Percentiles rank a stretch among this genome's conserved stretches.
Conservation (phyloP, 176 grass and related monocot species). For the Thalia dealbata region DNA sequence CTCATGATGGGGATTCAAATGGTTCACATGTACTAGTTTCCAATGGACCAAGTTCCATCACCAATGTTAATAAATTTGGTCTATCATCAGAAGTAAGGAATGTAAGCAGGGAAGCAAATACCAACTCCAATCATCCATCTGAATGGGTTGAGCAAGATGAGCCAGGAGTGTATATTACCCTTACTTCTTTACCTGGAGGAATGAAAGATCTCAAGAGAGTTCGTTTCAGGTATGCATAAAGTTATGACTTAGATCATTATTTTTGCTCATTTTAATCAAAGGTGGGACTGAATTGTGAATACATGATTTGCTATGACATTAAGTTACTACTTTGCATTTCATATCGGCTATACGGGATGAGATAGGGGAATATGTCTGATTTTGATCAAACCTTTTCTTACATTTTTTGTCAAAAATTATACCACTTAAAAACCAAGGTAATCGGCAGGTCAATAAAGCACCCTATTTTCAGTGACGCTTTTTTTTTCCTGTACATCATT, state of each 20-base stretch:
- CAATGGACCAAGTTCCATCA: slow-evolving; percentile 52
- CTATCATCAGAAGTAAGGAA: slow-evolving; percentile 51
- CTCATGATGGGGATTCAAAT: slow-evolving; percentile 43
- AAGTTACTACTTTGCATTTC: not conserved
- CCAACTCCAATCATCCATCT: slow-evolving; percentile 42
- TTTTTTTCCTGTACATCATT: too few species aligned
- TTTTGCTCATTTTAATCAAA: not conserved
- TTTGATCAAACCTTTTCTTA: not conserved
- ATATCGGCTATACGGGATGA: not conserved
- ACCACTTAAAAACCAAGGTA: not conserved
- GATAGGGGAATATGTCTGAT: not conserved
- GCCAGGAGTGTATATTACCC: slow-evolving; percentile 87
- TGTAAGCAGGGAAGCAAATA: slow-evolving; percentile 40
- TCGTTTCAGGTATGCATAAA: slow-evolving; percentile 66
- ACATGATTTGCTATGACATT: not conserved
- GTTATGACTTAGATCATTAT: slow-evolving; percentile 2
- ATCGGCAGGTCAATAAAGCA: too few species aligned
- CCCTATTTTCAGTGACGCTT: too few species aligned
- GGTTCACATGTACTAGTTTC: slow-evolving; percentile 45
- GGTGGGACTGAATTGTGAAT: not conserved
- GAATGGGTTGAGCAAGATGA: slow-evolving; percentile 99
- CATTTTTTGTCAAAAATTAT: not conserved
- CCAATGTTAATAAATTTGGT: slow-evolving; percentile 28
- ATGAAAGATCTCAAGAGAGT: slow-evolving; percentile 84
- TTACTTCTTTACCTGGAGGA: slow-evolving; percentile 69